Conservation (phyloP, 768 basidiomycete genomes). For the Lactifluus piperatus region DNA sequence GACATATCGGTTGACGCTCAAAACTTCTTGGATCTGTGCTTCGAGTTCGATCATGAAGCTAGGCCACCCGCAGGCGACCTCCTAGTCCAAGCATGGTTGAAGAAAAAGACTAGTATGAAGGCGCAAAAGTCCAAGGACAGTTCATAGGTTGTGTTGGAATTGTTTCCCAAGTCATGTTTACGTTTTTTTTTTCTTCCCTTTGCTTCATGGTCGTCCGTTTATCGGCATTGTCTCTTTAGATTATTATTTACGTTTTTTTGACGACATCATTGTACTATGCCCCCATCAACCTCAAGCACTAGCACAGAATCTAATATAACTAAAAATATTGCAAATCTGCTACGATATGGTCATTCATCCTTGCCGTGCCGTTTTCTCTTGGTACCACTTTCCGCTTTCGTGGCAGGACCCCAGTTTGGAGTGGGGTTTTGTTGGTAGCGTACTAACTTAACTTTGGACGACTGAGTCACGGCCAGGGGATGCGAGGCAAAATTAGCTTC, state of each 20-base stretch:
- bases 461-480: conserved; percentile 49
- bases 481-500: conserved; percentile 73
- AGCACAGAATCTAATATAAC: conserved; percentile 8
- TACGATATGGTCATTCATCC: conserved; percentile 20
- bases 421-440: conserved; percentile 88
- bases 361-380: conserved; percentile 35
- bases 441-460: conserved; percentile 66
- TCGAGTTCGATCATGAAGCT: conserved; percentile 73
- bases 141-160: not conserved
- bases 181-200: too few relatives aligned
- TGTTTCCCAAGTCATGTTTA: not conserved
- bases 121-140: conserved; percentile 4
- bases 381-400: conserved; percentile 42
- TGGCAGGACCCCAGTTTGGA: conserved; percentile 89
- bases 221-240: not conserved
- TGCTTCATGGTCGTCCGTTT: not conserved
- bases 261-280: not conserved
- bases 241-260: not conserved
- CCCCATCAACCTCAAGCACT: not conserved
- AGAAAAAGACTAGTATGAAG: conserved; percentile 12
- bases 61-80: conserved; percentile 75
- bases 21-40: conserved; percentile 78
- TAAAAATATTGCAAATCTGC: conserved; percentile 17
- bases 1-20: conserved; percentile 88
- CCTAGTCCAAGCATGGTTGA: conserved; percentile 67